Percentiles rank a stretch among this genome's conserved stretches.
Conservation (phyloP, 2,329 filamentous ascomycete genomes). For the Stenocarpella maydis region DNA sequence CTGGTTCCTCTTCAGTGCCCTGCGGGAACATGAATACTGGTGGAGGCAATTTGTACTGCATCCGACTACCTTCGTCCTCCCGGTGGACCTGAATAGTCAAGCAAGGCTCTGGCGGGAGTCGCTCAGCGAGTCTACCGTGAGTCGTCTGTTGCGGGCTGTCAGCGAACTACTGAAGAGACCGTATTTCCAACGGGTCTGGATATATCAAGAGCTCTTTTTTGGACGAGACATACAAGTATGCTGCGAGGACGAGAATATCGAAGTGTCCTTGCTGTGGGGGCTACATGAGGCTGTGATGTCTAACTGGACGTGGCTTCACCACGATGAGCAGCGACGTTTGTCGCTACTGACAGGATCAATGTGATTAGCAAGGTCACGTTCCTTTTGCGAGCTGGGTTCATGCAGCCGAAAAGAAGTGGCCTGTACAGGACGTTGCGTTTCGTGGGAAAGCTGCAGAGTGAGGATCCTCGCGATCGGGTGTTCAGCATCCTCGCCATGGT, state of each 20-base stretch:
- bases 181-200: slow-evolving; percentile 27
- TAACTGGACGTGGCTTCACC: neutral
- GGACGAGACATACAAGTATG: neutral
- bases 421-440: neutral
- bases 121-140: neutral
- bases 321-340: too few relatives aligned
- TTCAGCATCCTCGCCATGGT: neutral
- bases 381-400: neutral
- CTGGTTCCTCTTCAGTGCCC: neutral
- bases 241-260: neutral
- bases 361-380: neutral
- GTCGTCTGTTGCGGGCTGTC: neutral
- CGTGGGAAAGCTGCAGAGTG: neutral
- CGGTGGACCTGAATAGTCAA: too few relatives aligned
- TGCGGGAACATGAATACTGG: neutral
- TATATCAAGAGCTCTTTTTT: slow-evolving; percentile 19
- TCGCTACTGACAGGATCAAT: too few relatives aligned
- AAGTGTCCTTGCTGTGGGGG: neutral
- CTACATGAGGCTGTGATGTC: neutral
- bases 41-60: too few relatives aligned
- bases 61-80: too few relatives aligned
- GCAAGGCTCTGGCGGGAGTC: too few relatives aligned
- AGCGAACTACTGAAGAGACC: neutral
- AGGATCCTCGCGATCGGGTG: slow-evolving; percentile 19
- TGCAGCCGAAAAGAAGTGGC: too few relatives aligned